A percentile compares a stretch with the other conserved stretches of the same genome.
phyloP scores from a whole-genome alignment of 805 yeast genomes.

The Candida silvicultrix region DNA sequence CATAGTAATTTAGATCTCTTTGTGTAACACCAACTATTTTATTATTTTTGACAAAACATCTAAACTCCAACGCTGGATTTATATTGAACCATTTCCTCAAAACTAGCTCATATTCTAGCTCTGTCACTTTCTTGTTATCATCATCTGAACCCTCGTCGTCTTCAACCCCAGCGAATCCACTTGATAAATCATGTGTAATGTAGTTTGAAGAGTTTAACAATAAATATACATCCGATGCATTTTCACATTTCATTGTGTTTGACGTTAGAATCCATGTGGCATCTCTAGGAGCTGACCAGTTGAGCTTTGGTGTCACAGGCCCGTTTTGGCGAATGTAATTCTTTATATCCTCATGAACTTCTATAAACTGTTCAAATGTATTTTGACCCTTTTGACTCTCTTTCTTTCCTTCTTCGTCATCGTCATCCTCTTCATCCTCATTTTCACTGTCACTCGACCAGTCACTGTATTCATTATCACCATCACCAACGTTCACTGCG shows the following conservation, averaged over 20 bases:
- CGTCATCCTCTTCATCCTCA: conserved; percentile 14
- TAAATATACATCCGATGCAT: conserved; percentile 70
- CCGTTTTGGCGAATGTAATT: conserved; percentile 42
- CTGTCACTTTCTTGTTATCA: conserved; percentile 10
- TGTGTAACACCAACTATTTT: conserved; percentile 71
- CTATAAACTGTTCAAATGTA: conserved; percentile 40
- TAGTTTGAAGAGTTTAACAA: conserved; percentile 84
- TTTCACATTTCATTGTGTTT: conserved; percentile 65
- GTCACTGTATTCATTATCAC: conserved; percentile 68
- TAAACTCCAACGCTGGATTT: conserved; percentile 87
- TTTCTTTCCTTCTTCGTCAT: conserved; percentile 13
- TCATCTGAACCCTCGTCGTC: conserved; percentile 26
- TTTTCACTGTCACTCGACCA: conserved; percentile 43
- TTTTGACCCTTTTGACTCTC: conserved; percentile 5
- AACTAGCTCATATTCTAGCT: conserved; percentile 53
- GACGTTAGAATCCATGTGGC: conserved; percentile 86
- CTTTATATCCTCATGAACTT: conserved; percentile 50
- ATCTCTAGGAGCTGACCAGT: conserved; percentile 97
- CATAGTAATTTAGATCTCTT: conserved; percentile 80
- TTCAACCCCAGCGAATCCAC: conserved; percentile 51
- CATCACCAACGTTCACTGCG: conserved; percentile 29
- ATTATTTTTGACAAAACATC: conserved; percentile 70
- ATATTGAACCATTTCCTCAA: conserved; percentile 77
- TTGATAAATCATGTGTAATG: conserved; percentile 74
- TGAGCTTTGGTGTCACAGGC: conserved; percentile 77